These are phyloP conservation scores for Posidonia australis DNA, from an alignment of 106 monocot genomes.

Conservation along the genomic window DNA sequence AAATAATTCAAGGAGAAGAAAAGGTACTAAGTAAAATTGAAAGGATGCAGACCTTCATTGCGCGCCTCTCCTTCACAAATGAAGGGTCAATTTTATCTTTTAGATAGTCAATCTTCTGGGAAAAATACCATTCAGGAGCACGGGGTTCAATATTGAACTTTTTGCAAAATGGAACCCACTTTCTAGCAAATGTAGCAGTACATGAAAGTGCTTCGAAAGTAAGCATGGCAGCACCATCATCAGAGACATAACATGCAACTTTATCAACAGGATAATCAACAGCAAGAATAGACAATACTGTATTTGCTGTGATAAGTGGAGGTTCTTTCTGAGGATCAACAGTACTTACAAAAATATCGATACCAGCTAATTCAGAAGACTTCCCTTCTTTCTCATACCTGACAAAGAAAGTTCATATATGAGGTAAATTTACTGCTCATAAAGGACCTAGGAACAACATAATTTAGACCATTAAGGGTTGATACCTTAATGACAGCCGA, in stretches of 20 bases:
- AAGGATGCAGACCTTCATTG: conserved; percentile 9
- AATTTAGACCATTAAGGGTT: no score
- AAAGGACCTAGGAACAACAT: no score
- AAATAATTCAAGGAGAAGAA: neutral
- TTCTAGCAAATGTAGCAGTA: conserved; percentile 13
- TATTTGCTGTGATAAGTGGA: conserved; percentile 70
- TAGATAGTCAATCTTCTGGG: conserved; percentile 17
- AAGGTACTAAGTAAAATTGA: neutral
- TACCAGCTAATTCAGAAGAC: conserved; percentile 39
- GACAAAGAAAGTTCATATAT: no score
- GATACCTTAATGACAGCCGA: conserved; percentile 54
- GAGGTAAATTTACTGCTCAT: no score
- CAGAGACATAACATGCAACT: conserved; percentile 51
- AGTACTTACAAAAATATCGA: conserved; percentile 76
- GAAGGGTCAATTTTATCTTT: conserved; percentile 19
- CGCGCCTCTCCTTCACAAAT: conserved; percentile 15
- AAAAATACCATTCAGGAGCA: conserved; percentile 18
- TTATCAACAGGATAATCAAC: conserved; percentile 73
- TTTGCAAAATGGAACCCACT: conserved; percentile 19
- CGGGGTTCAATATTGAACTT: conserved; percentile 19
- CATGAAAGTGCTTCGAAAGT: conserved; percentile 17
- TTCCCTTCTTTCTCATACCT: conserved; percentile 68
- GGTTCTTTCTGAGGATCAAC: conserved; percentile 80
- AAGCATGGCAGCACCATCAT: conserved; percentile 19
- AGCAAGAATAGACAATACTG: conserved; percentile 65